These are phyloP conservation scores for Oldenlandia corymbosa DNA, from an alignment of 257 asterid species.

Conservation along the genomic window DNA sequence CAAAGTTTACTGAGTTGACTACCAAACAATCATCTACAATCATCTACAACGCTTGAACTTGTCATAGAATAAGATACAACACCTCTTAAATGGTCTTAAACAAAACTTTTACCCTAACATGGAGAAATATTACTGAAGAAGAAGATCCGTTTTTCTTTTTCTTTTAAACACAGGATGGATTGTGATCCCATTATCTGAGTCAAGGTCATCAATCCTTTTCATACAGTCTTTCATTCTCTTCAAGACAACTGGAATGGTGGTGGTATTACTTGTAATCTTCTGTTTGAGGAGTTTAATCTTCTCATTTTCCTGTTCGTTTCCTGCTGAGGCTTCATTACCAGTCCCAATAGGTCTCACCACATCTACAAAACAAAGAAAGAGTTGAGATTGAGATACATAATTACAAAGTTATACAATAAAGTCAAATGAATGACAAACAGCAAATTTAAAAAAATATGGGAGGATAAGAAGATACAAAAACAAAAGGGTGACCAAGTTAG, in stretches of 20 bases:
- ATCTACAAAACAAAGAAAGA: constrained; percentile 23
- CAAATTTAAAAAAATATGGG: neutral
- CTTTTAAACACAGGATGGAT: constrained; percentile 67
- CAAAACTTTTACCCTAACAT: constrained; percentile 3
- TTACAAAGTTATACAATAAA: neutral
- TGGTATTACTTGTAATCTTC: constrained; percentile 55
- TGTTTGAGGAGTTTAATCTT: constrained; percentile 51
- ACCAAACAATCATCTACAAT: constrained; percentile 16
- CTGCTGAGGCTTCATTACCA: constrained; percentile 21
- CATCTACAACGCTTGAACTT: neutral
- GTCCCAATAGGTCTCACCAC: constrained; percentile 17
- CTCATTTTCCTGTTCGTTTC: constrained; percentile 34
- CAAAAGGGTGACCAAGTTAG: neutral
- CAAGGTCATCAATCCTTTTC: constrained; percentile 50
- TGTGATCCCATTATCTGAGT: constrained; percentile 31
- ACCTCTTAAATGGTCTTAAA: constrained; percentile 1
- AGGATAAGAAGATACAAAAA: neutral
- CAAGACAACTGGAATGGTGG: constrained; percentile 39
- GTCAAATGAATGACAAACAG: neutral
- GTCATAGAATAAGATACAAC: constrained; percentile 2
- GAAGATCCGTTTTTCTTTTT: constrained; percentile 36
- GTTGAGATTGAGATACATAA: neutral
- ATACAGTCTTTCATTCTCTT: constrained; percentile 66
- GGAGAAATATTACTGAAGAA: neutral
- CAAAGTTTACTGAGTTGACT: constrained; percentile 8